phyloP scores from a whole-genome alignment of 805 yeast species.

The Pichia cephalocereana region DNA sequence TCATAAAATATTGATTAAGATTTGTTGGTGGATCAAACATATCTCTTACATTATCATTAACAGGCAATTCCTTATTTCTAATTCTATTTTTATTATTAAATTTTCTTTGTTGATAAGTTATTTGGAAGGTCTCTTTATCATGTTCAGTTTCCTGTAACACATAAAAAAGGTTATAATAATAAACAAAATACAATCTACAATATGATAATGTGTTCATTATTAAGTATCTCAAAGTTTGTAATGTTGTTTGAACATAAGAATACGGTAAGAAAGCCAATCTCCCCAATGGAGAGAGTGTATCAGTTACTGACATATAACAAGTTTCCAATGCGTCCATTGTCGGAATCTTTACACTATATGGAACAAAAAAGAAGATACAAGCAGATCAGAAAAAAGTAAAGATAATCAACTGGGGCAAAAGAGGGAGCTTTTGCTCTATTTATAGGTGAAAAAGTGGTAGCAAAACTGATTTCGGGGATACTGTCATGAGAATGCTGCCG shows the following conservation, averaged over 20 bases:
- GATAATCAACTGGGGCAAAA: too few relatives aligned
- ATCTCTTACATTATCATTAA: slow-evolving; percentile 9
- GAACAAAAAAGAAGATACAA: background rate
- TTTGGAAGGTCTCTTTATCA: slow-evolving; percentile 15
- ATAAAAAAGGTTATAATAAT: slow-evolving; percentile 17
- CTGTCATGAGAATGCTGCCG: too few relatives aligned
- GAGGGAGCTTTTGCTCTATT: too few relatives aligned
- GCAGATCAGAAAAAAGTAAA: background rate
- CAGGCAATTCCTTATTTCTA: slow-evolving; percentile 14
- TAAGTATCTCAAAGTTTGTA: slow-evolving; percentile 16
- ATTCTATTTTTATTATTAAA: slow-evolving; percentile 12
- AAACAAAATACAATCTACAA: slow-evolving; percentile 13
- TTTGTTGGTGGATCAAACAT: slow-evolving; percentile 20
- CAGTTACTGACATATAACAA: slow-evolving; percentile 1
- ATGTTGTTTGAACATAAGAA: slow-evolving; percentile 12
- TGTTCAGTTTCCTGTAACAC: slow-evolving; percentile 17
- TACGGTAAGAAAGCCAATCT: slow-evolving; percentile 18
- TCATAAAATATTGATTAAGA: slow-evolving; percentile 11
- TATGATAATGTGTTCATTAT: slow-evolving; percentile 13
- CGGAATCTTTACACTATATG: background rate
- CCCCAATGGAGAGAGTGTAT: slow-evolving; percentile 16
- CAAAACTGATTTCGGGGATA: too few relatives aligned
- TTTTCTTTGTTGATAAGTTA: slow-evolving; percentile 15
- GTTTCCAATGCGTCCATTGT: slow-evolving; percentile 5
- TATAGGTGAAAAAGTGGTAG: too few relatives aligned